A percentile compares a stretch with the other conserved stretches of the same genome.
Conservation (phyloP, 1,284 basidiomycete genomes). For the Lentinus polychrous region DNA sequence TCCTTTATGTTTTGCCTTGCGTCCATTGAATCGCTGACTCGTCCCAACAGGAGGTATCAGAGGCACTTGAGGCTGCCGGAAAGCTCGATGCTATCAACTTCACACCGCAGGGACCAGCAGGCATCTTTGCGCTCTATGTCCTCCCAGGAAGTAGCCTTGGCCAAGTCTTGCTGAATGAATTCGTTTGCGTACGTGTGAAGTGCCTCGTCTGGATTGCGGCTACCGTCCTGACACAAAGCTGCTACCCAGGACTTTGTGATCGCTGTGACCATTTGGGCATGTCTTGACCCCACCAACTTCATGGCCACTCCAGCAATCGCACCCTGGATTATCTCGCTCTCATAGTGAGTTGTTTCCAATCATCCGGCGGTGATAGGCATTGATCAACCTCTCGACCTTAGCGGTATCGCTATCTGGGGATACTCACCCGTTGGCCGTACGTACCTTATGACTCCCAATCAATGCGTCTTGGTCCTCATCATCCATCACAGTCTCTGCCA, state of each 20-base stretch:
- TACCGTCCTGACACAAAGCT: background rate
- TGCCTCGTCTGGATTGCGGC: conserved; percentile 5
- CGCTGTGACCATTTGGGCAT: conserved; percentile 49
- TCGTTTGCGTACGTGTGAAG: conserved; percentile 42
- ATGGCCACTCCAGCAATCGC: conserved; percentile 44
- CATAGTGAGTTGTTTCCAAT: conserved; percentile 37
- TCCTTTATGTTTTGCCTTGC: background rate
- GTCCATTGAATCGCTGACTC: background rate
- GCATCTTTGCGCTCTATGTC: conserved; percentile 53
- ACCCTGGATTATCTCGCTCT: conserved; percentile 47
- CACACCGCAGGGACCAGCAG: conserved; percentile 54
- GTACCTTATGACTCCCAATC: background rate
- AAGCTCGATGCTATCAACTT: conserved; percentile 38
- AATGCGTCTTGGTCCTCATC: background rate
- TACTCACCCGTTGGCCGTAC: conserved; percentile 11
- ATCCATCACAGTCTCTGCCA: conserved; percentile 38
- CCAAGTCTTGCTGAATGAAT: conserved; percentile 60
- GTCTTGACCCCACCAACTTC: conserved; percentile 57
- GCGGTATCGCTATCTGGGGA: conserved; percentile 49
- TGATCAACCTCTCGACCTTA: conserved; percentile 20
- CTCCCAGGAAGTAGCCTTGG: conserved; percentile 42
- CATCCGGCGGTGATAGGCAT: background rate
- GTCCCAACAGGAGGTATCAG: conserved; percentile 30
- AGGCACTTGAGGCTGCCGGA: conserved; percentile 35
- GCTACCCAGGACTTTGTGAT: conserved; percentile 64